A percentile compares a stretch with the other conserved stretches of the same genome.
phyloP scores from a whole-genome alignment of 208 protist species.

The Leishmania major region DNA sequence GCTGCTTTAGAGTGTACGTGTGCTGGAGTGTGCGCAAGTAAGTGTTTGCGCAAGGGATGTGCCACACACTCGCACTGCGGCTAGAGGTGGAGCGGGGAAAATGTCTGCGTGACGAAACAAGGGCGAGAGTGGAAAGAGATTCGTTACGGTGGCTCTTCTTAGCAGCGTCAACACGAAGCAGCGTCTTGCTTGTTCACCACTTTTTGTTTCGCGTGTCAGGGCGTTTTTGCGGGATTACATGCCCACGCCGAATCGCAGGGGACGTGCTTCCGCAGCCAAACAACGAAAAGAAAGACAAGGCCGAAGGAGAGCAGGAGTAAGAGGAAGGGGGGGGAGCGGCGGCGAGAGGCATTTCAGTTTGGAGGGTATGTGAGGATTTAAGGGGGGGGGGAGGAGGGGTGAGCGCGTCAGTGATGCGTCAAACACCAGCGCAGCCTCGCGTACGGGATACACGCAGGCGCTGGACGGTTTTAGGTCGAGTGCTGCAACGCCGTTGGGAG shows the following conservation, averaged over 20 bases:
- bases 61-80: background rate
- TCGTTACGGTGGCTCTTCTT: background rate
- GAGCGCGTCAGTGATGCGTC: background rate
- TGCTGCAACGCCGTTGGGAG: background rate
- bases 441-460: background rate
- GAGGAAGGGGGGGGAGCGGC: background rate
- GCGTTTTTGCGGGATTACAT: background rate
- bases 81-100: background rate
- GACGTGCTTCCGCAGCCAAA: background rate
- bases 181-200: background rate
- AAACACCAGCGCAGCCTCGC: background rate
- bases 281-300: background rate
- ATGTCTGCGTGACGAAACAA: slow-evolving; percentile 4
- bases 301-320: background rate
- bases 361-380: background rate
- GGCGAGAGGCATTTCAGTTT: background rate
- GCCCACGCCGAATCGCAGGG: background rate
- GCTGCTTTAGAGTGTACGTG: background rate
- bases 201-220: background rate
- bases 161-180: background rate
- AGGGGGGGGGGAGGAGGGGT: background rate
- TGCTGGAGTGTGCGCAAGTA: slow-evolving; percentile 8
- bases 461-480: background rate
- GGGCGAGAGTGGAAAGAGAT: background rate
- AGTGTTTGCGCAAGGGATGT: background rate